Percentiles rank a stretch among this genome's conserved stretches.
Conservation (phyloP, 2,329 filamentous ascomycete genomes). For the Claviceps sorghi region DNA sequence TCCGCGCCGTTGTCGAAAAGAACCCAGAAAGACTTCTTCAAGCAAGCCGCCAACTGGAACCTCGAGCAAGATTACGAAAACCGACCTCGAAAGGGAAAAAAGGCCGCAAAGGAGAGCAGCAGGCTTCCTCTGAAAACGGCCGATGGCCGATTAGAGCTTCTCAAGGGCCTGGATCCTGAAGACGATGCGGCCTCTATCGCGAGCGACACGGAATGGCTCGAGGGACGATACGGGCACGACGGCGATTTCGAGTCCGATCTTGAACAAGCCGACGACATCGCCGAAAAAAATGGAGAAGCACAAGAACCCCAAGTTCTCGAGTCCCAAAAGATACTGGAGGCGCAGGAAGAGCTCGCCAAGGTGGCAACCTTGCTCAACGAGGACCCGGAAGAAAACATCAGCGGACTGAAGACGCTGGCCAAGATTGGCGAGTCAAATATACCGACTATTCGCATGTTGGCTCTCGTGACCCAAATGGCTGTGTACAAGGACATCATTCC, state of each 20-base stretch:
- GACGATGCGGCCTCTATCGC: constrained; percentile 45
- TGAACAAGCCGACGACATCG: constrained; percentile 6
- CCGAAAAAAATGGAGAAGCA: constrained; percentile 12
- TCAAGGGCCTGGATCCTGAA: constrained; percentile 39
- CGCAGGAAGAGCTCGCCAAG: constrained; percentile 84
- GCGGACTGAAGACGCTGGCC: constrained; percentile 62
- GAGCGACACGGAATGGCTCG: constrained; percentile 50
- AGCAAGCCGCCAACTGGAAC: constrained; percentile 69
- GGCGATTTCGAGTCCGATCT: constrained; percentile 35
- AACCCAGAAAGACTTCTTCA: constrained; percentile 52
- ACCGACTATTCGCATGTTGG: constrained; percentile 67
- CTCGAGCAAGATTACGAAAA: constrained; percentile 85
- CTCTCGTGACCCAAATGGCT: constrained; percentile 71
- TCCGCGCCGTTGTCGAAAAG: constrained; percentile 20
- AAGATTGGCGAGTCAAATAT: constrained; percentile 58
- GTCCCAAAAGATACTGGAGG: constrained; percentile 65
- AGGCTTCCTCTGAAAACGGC: constrained; percentile 76
- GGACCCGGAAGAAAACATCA: constrained; percentile 79
- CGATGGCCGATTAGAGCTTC: constrained; percentile 55
- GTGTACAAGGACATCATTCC: constrained; percentile 95
- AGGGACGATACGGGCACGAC: constrained; percentile 41
- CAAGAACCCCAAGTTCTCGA: constrained; percentile 52
- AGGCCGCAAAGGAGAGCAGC: constrained; percentile 54
- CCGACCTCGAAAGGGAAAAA: constrained; percentile 63
- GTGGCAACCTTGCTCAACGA: constrained; percentile 74